A percentile compares a stretch with the other conserved stretches of the same genome.
These are phyloP conservation scores for Scolecobasidium constrictum DNA, from an alignment of 2,329 filamentous ascomycete genomes.

Conservation along the genomic window DNA sequence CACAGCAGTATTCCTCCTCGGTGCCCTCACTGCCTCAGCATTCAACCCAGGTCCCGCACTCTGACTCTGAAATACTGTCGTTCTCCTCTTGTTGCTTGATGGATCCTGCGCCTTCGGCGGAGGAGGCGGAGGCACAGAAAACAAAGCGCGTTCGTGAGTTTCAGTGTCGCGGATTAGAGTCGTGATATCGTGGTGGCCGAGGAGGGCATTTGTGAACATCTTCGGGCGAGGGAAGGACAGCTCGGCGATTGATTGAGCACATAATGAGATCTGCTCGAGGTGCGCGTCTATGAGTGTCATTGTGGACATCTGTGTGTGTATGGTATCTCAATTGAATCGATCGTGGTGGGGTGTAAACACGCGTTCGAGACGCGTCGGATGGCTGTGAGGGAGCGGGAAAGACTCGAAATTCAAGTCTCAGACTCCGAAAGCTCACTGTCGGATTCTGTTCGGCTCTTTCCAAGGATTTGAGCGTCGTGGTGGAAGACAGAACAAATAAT, in stretches of 20 bases:
- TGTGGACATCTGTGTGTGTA: constrained; percentile 22
- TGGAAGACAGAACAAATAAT: too few species aligned
- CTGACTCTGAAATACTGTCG: constrained; percentile 32
- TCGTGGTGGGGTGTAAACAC: constrained; percentile 2
- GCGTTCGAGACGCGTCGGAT: constrained; percentile 2
- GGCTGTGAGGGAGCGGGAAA: background rate
- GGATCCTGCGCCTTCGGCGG: constrained; percentile 34
- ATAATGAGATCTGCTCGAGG: constrained; percentile 39
- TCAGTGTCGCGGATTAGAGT: constrained; percentile 91
- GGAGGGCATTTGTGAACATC: constrained; percentile 88
- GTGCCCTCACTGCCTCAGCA: constrained; percentile 38
- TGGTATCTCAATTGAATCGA: too few species aligned
- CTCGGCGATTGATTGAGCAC: constrained; percentile 36
- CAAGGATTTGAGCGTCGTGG: too few species aligned
- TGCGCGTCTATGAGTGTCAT: constrained; percentile 34
- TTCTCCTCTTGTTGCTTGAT: constrained; percentile 31
- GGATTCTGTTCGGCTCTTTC: too few species aligned
- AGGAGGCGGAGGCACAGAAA: constrained; percentile 67
- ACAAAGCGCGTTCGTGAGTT: constrained; percentile 84
- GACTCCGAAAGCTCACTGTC: too few species aligned
- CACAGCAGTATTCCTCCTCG: constrained; percentile 69
- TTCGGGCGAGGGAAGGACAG: constrained; percentile 74
- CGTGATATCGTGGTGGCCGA: constrained; percentile 84
- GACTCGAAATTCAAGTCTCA: too few species aligned
- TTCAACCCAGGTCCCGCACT: constrained; percentile 22